Conservation (phyloP, 2,329 filamentous ascomycete species). For the Simplicillium aogashimaense region DNA sequence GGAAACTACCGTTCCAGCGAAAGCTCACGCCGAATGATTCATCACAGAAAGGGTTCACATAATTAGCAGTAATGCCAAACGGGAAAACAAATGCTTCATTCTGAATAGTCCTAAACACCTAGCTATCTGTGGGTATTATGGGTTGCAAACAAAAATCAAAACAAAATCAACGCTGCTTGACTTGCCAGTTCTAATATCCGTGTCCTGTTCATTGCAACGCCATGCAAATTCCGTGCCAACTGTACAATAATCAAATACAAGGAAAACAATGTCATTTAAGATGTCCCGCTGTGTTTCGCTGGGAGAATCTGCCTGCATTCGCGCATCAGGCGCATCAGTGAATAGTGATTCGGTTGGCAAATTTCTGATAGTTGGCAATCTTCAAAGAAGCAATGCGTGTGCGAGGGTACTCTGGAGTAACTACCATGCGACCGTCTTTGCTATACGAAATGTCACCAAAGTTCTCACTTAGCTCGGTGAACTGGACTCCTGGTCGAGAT, state of each 20-base stretch:
- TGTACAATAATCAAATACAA: background rate
- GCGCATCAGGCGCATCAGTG: constrained; percentile 14
- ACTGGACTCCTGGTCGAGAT: constrained; percentile 47
- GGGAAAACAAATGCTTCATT: background rate
- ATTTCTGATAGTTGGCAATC: constrained; percentile 44
- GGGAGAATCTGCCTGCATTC: background rate
- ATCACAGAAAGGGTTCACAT: background rate
- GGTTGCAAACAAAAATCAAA: background rate
- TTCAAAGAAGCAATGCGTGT: constrained; percentile 45
- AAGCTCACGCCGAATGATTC: constrained; percentile 13
- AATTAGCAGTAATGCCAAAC: constrained; percentile 6
- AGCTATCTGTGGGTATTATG: background rate
- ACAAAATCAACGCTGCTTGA: background rate
- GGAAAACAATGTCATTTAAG: background rate
- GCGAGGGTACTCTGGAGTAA: constrained; percentile 44
- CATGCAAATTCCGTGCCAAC: background rate
- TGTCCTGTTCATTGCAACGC: background rate
- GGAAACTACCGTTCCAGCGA: constrained; percentile 4
- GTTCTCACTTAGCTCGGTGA: constrained; percentile 52
- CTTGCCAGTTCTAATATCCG: too few species aligned
- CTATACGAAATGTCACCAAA: constrained; percentile 50
- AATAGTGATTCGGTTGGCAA: constrained; percentile 28
- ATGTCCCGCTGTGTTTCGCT: background rate
- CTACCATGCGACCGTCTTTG: constrained; percentile 49
- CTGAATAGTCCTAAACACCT: background rate